These are phyloP conservation scores for Lachancea dasiensis DNA, from an alignment of 805 yeast genomes.

Conservation along the genomic window DNA sequence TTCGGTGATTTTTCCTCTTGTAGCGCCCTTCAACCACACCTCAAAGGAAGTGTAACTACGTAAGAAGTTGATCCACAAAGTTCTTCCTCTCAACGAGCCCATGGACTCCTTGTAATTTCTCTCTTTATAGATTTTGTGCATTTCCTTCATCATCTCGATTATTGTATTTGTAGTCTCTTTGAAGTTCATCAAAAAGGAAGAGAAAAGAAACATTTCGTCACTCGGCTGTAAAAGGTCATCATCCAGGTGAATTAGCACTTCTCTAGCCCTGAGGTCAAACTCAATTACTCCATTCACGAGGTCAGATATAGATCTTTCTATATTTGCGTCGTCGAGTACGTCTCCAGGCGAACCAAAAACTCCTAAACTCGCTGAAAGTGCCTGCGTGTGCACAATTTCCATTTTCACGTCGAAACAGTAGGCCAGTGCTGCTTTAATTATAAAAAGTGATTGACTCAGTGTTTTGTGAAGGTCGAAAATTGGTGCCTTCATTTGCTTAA, in stretches of 20 bases:
- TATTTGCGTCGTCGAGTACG: conserved; percentile 20
- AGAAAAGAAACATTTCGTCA: conserved; percentile 44
- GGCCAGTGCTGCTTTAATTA: conserved; percentile 33
- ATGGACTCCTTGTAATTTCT: conserved; percentile 31
- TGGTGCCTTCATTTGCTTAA: conserved; percentile 30
- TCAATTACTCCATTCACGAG: conserved; percentile 31
- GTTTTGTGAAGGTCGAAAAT: conserved; percentile 32
- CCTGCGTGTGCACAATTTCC: conserved; percentile 15
- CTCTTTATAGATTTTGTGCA: conserved; percentile 27
- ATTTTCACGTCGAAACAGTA: conserved; percentile 38
- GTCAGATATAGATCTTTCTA: conserved; percentile 21
- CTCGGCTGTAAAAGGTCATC: conserved; percentile 37
- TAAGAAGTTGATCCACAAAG: conserved; percentile 40
- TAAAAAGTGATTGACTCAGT: conserved; percentile 32
- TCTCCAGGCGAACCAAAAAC: conserved; percentile 16
- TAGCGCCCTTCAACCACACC: conserved; percentile 33
- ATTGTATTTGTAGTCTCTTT: conserved; percentile 35
- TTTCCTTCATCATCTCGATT: conserved; percentile 30
- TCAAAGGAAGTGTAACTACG: conserved; percentile 31
- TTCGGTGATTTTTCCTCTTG: conserved; percentile 24
- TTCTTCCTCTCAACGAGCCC: conserved; percentile 35
- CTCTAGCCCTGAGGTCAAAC: conserved; percentile 33
- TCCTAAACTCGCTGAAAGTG: conserved; percentile 14
- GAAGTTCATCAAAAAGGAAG: conserved; percentile 45
- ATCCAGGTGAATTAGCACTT: conserved; percentile 30